Base-by-base conservation (phyloP, 2,329 filamentous ascomycete species). In the Passalora sequoiae region DNA sequence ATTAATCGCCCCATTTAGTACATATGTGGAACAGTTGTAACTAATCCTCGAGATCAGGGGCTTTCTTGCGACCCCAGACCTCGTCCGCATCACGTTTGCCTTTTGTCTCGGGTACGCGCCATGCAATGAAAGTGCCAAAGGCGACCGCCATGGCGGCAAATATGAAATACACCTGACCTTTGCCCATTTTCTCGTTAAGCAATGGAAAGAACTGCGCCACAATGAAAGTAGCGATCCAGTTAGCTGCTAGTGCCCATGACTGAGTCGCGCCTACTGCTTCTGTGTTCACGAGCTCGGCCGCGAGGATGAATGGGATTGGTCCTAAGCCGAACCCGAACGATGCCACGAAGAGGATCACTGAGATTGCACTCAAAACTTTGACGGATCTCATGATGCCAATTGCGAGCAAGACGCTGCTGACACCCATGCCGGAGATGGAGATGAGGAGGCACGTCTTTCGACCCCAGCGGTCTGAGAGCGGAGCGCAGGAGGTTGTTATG, bases 171-270 rank as follows among this genome's bases (percentile, higher is more conserved):
- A 92, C 84, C 70, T 83, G 86, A 1, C 91, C 89, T 3, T 82
- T 84, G 0, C 86, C 89, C 39, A 96, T 68, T 3, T 76, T 77
- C 31, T 80, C 77, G 60, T 94, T 94, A 48, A 94, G 66, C 15
- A 96, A 76, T 0, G 92, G 91, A 71, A 98, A 96, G 68, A 95
- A 94, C 58, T 96, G 89, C 0, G 91, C 89, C 2, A 98, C 89
- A 16, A 94, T 57, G 60, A 96, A 97, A 0, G 91, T 97, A 1
- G 89, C 85, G 19, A 87, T 74, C 74, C 94, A 97, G 65, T 92
- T 97, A 10, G 86, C 84, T 1, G 81, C 87, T 17, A 97, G 68
- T 1, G 84, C 86, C 77, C 89, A 94, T 45, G 84, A 89, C 65
- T 98, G 92, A 0, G 88, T 85, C 0, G 91, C 88, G 1, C 91